Base-by-base conservation (phyloP, 805 yeast species). In the Peterozyma xylosa region DNA sequence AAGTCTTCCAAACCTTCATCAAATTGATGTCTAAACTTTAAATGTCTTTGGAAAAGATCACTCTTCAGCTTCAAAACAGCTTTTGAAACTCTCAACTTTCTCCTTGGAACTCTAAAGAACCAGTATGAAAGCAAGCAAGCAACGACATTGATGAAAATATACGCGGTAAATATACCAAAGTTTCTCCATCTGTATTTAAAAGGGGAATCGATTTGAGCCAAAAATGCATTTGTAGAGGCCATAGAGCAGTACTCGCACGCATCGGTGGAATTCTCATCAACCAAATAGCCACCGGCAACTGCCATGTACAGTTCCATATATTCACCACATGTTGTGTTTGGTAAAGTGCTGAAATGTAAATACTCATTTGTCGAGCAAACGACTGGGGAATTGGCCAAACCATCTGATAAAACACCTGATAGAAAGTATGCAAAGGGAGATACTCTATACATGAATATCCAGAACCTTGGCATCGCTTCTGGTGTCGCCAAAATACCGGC, bases 341-440 rank as follows among this genome's bases (percentile, higher is more conserved):
- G 27, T 5, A 69, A 62, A 2, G 86, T 80, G 32, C 64, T 56
- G 47, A 78, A 60, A 42, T 64, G 62, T 33, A 73, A 69, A 56
- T 73, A 64, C 54, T 83, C 91, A 13, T 52, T 48, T 2, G 45
- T 49, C 7, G 62, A 49, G 58, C 90, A 83, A 13, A 45, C 53
- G 10, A 85, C 81, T 33, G 60, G 56, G 48, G 74, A 66, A 35
- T 69, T 73, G 14, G 33, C 37, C 39, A 78, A 63, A 50, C 78
- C 65, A 5, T 11, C 15, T 32, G 34, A 11, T 32, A 32, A 32
- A 4, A 32, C 15, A 43, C 73, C 71, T 50, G 74, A 75, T 45
- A 82, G 64, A 57, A 80, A 72, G 55, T 82, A 82, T 2, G 86
- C 78, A 62, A 71, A 71, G 11, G 80, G 88, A 32, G 80, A 76